Base-by-base conservation (phyloP, 306 rosid species). In the Boehmeria nivea region DNA sequence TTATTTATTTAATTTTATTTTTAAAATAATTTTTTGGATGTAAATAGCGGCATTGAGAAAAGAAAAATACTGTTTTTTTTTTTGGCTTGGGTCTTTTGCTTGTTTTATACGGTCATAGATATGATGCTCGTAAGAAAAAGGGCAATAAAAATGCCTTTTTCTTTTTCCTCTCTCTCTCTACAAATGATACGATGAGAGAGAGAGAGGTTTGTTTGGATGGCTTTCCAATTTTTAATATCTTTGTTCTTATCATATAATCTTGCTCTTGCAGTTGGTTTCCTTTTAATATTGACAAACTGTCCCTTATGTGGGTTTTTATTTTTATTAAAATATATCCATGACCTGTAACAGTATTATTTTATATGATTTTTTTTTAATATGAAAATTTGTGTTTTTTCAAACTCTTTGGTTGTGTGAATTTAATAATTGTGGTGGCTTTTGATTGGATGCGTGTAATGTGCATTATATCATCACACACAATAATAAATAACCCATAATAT, bases 31-130 rank as follows among this genome's bases (percentile, higher is more conserved):
- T n/a, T n/a, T n/a, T n/a, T n/a, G n/a, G n/a, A n/a, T n/a, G n/a
- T n/a, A n/a, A n/a, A n/a, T n/a, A n/a, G n/a, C 71, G 56, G 71
- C 45, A 48, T 54, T 22, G 58, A 38, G 16, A 15, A 40, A 40
- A 40, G n/a, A 28, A 28, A 28, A 20, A 24, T 24, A 12, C 55
- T 36, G 66, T 25, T 18, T 24, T 18, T 45, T 12, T 39, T 49
- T 49, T 39, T 20, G 69, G 45, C 44, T 40, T 40, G 44, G 13
- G 44, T 40, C 11, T 25, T 63, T 45, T 51, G 51, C 59, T 60
- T 54, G 42, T 28, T 43, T 46, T 57, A 20, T 50, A 64, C 54
- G 70, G 64, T 51, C 76, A 39, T 60, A 48, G 45, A 42, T 14
- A 52, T 52, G 37, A 54, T 62, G 19, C 52, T 48, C 25, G 16